phyloP scores from a whole-genome alignment of 2,329 filamentous ascomycete species.

The Fusarium secorum region DNA sequence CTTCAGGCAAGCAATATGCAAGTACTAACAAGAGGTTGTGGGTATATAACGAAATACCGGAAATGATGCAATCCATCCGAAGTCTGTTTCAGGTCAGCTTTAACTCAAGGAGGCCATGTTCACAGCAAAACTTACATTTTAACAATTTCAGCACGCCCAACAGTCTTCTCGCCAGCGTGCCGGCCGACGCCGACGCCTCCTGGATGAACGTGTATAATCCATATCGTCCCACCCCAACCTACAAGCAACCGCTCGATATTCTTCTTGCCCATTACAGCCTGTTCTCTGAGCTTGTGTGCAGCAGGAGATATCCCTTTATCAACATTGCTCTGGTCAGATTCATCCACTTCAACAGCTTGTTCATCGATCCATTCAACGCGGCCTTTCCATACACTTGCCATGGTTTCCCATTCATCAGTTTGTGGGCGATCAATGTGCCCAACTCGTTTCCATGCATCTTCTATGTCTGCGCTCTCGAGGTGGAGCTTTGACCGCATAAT shows the following conservation, averaged over 20 bases:
- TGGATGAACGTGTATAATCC: slow-evolving; percentile 91
- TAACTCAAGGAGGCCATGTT: slow-evolving; percentile 64
- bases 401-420: slow-evolving; percentile 89
- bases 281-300: slow-evolving; percentile 57
- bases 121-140: slow-evolving; percentile 75
- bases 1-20: slow-evolving; percentile 82
- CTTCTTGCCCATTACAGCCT: slow-evolving; percentile 56
- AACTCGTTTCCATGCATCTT: slow-evolving; percentile 93
- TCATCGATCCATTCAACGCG: slow-evolving; percentile 94
- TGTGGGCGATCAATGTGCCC: slow-evolving; percentile 91
- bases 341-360: slow-evolving; percentile 76
- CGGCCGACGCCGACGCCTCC: slow-evolving; percentile 72
- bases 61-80: slow-evolving; percentile 97
- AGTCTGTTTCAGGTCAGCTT: slow-evolving; percentile 64
- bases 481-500: slow-evolving; percentile 93
- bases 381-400: slow-evolving; percentile 95
- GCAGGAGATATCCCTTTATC: slow-evolving; percentile 54
- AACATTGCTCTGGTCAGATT: slow-evolving; percentile 54
- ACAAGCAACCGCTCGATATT: slow-evolving; percentile 82
- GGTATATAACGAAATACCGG: slow-evolving; percentile 95
- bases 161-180: slow-evolving; percentile 72
- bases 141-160: slow-evolving; percentile 86
- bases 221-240: slow-evolving; percentile 95
- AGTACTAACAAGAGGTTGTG: slow-evolving; percentile 89
- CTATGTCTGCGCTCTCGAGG: slow-evolving; percentile 76